Conservation (phyloP, 1,284 basidiomycete species). For the Moesziomyces aphidis region DNA sequence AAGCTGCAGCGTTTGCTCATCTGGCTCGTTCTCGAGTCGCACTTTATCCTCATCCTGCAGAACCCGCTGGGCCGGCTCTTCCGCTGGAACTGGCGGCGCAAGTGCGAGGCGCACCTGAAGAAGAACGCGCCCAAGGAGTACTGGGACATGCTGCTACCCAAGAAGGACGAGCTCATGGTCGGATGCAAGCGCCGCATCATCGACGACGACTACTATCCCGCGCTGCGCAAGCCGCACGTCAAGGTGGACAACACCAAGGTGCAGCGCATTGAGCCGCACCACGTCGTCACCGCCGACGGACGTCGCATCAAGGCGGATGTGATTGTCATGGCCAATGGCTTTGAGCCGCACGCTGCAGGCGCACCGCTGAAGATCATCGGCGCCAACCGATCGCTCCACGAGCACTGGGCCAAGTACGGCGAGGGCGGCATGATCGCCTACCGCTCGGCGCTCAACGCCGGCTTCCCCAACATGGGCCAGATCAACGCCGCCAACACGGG, state of each 20-base stretch:
- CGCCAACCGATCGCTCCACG: conserved; percentile 37
- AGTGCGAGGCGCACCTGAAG: conserved; percentile 53
- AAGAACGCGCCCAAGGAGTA: conserved; percentile 63
- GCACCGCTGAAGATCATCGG: conserved; percentile 60
- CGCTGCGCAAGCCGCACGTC: conserved; percentile 54
- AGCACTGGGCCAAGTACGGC: conserved; percentile 60
- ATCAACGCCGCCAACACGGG: conserved; percentile 61
- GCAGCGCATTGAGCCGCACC: conserved; percentile 54
- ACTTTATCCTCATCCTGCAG: conserved; percentile 51
- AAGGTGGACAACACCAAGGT: conserved; percentile 52
- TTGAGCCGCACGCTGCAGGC: conserved; percentile 50
- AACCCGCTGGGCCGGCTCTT: conserved; percentile 42
- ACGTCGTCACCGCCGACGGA: conserved; percentile 59
- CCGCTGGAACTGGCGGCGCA: conserved; percentile 48
- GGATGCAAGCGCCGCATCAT: conserved; percentile 64
- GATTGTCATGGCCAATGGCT: conserved; percentile 66
- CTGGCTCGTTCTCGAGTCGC: conserved; percentile 58
- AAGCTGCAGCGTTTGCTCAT: conserved; percentile 54
- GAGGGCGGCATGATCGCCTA: conserved; percentile 58
- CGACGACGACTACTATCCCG: conserved; percentile 60
- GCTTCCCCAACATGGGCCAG: conserved; percentile 64
- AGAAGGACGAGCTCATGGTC: conserved; percentile 52
- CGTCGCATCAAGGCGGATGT: conserved; percentile 61
- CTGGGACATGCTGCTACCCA: conserved; percentile 58
- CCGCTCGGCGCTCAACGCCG: conserved; percentile 52